These are phyloP conservation scores for Aureoboletus auriporus DNA, from an alignment of 768 basidiomycete genomes.

Conservation along the genomic window DNA sequence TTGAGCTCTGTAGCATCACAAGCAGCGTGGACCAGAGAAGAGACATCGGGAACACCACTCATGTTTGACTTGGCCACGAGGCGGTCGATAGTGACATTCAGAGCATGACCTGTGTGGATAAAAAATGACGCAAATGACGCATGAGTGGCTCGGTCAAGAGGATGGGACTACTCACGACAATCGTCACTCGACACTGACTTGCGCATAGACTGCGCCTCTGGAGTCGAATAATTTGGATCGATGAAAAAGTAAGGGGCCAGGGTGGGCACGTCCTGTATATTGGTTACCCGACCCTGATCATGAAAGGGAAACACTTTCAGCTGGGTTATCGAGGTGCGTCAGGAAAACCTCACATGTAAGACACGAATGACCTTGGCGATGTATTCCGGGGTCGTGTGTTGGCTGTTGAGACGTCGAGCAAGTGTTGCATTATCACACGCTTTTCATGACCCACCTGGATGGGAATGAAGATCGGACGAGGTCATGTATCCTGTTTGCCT, in stretches of 20 bases:
- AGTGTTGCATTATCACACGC: neutral
- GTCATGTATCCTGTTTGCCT: constrained; percentile 53
- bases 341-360: constrained; percentile 44
- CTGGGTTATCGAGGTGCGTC: neutral
- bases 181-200: constrained; percentile 37
- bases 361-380: constrained; percentile 60
- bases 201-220: constrained; percentile 54
- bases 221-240: constrained; percentile 53
- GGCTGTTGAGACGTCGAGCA: constrained; percentile 27
- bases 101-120: constrained; percentile 4
- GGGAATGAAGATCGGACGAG: constrained; percentile 57
- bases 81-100: constrained; percentile 2
- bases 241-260: constrained; percentile 78
- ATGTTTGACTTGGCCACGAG: constrained; percentile 2
- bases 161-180: constrained; percentile 37
- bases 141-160: neutral
- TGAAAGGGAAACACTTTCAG: neutral
- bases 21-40: constrained; percentile 41
- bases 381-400: constrained; percentile 50
- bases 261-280: constrained; percentile 64
- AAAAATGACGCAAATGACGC: neutral
- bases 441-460: constrained; percentile 38
- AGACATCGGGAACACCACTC: constrained; percentile 22
- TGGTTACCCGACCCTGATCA: constrained; percentile 61
- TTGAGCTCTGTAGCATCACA: constrained; percentile 37